Percentiles rank a stretch among this genome's conserved stretches.
These are phyloP conservation scores for Porcisia hertigi DNA, from an alignment of 208 protist species.

Conservation along the genomic window DNA sequence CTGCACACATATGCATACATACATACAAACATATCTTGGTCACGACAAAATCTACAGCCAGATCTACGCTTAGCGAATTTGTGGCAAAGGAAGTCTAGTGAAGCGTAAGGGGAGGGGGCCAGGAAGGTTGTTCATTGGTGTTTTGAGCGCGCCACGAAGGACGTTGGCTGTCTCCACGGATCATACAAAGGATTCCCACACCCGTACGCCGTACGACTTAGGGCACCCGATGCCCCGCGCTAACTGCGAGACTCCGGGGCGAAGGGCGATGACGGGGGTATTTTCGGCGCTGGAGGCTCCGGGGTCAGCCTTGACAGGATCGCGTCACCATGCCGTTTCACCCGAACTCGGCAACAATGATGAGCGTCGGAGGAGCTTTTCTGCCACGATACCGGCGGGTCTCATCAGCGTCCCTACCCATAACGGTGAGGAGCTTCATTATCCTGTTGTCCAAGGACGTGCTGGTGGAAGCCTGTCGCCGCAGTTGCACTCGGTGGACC, in stretches of 20 bases:
- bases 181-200: conserved; percentile 1
- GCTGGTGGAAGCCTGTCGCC: conserved; percentile 25
- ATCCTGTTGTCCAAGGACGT: conserved; percentile 26
- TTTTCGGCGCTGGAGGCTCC: conserved; percentile 6
- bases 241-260: not conserved
- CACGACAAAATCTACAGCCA: too few relatives aligned
- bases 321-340: not conserved
- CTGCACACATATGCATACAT: not conserved
- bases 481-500: not conserved
- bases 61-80: not conserved
- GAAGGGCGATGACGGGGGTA: conserved; percentile 19
- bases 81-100: not conserved
- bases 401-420: conserved; percentile 24
- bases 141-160: not conserved
- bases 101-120: not conserved
- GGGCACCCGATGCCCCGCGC: not conserved
- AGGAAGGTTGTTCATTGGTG: not conserved
- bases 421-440: conserved; percentile 22
- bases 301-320: not conserved
- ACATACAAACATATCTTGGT: not conserved
- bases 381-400: not conserved
- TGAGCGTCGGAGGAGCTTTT: not conserved
- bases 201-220: not conserved
- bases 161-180: not conserved
- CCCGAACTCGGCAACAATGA: not conserved